Evolutionary conservation across 805 yeast species (phyloP), one percentile per base, ranked within the genome.

Genomic region (Saturnispora mendoncae): DNA sequence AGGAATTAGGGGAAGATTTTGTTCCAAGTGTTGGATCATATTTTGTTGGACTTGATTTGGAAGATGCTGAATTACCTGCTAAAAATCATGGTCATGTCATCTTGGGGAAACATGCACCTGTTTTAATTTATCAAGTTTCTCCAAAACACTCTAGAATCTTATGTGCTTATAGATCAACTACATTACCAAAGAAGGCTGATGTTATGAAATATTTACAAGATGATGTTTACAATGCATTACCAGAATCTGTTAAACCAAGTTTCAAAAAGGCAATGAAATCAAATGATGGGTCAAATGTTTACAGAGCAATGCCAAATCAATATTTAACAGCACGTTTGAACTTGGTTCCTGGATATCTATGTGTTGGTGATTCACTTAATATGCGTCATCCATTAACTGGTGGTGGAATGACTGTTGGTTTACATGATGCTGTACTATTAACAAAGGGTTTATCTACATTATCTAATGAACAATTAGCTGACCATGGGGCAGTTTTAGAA

Each of bases 361-460:
- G 90, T 50, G 57, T 92, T 27, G 98, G 98, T 37, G 98, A 92
- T 60, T 84, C 98, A 2, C 69, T 88, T 51, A 92, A 92, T 61
- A 92, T 92, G 97, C 74, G 98, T 59, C 98, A 92, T 60, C 98
- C 98, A 21, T 72, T 92, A 46, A 92, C 97, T 1, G 98, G 98
- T 40, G 98, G 98, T 49, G 98, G 98, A 46, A 92, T 92, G 98
- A 87, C 97, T 20, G 98, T 92, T 33, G 97, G 96, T 2, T 67
- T 92, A 46, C 84, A 79, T 56, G 98, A 92, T 61, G 84, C 85
- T 4, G 81, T 72, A 0, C 57, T 83, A 26, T 68, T 87, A 35
- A 76, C 84, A 15, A 71, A 73, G 50, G 62, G 84, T 30, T 67
- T 92, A 39, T 67, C 75, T 7, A 74, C 81, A 41, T 53, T 70